A percentile compares a stretch with the other conserved stretches of the same genome.
phyloP scores from a whole-genome alignment of 441 rosid species.

The Adansonia rubrostipa region DNA sequence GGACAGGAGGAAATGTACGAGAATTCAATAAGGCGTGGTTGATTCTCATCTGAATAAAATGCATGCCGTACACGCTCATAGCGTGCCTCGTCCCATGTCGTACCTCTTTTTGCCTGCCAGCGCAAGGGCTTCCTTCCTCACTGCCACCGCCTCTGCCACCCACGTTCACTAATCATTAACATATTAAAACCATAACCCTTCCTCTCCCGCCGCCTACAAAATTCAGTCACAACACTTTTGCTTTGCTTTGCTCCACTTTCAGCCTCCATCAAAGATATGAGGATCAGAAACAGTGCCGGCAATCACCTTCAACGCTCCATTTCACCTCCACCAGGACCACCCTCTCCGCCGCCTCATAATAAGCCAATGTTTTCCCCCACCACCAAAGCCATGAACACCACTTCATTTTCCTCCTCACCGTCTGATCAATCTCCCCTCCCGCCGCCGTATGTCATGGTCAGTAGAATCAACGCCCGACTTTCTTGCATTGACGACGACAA shows the following conservation, averaged over 20 bases:
- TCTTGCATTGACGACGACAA: background rate
- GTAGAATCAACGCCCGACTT: constrained; percentile 31
- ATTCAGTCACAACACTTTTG: background rate
- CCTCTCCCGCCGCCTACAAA: no score
- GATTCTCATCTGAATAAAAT: background rate
- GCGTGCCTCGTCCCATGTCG: background rate
- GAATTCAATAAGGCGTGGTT: background rate
- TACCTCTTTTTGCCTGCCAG: background rate
- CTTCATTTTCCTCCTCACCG: background rate
- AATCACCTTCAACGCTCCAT: background rate
- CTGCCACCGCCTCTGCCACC: no score
- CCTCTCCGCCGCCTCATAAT: background rate
- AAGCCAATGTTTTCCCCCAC: background rate
- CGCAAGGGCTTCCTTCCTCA: no score
- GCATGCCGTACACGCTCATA: background rate
- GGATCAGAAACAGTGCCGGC: constrained; percentile 11
- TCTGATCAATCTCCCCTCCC: background rate
- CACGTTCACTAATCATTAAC: no score
- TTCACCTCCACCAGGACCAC: constrained; percentile 7
- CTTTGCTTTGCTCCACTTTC: background rate
- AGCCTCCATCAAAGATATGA: constrained; percentile 1
- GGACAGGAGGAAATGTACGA: background rate
- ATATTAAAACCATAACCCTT: no score
- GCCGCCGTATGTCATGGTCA: constrained; percentile 18
- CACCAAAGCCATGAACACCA: background rate